Base-by-base conservation (phyloP, 805 yeast species). In the Danielia reshetovae region DNA sequence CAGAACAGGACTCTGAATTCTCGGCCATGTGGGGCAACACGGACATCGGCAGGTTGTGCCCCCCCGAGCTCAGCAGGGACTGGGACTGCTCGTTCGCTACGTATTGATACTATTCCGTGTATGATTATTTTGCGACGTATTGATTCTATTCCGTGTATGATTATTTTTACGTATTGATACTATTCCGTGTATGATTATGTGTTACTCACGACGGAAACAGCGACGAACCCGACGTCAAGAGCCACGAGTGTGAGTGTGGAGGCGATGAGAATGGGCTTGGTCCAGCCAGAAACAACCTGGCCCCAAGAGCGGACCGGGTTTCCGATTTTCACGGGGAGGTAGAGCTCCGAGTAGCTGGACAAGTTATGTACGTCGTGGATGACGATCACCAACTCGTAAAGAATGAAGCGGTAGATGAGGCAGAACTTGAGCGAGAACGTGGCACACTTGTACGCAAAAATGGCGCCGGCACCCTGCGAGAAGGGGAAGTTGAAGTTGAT, bases 341-440 rank as follows among this genome's bases (percentile, higher is more conserved):
- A 42, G 18, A 45, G 28, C 34, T 45, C 47, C 3, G 43, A 18
- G 30, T 45, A 45, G 24, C 32, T 33, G 27, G 29, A 27, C 24
- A 37, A 22, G 27, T 42, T 39, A 11, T 27, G 24, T 10, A 40
- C 25, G 9, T 38, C 45, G 24, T 30, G 23, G 7, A 44, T 34
- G 9, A 40, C 44, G 23, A 39, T 31, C 1, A 46, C 48, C 7
- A 55, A 36, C 34, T 61, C 68, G 38, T 50, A 59, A 28, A 63
- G 51, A 11, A 61, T 46, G 27, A 56, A 62, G 38, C 54, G 59
- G 34, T 54, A 55, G 22, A 64, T 52, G 34, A 63, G 54, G 38
- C 57, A 59, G 36, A 64, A 53, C 42, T 64, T 64, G 27, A 61
- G 32, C 18, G 54, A 43, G 36, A 52, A 55, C 14, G 46, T 35